A percentile compares a stretch with the other conserved stretches of the same genome.
phyloP scores from a whole-genome alignment of 2,329 filamentous ascomycete species.

The Pseudogymnoascus pannorum region DNA sequence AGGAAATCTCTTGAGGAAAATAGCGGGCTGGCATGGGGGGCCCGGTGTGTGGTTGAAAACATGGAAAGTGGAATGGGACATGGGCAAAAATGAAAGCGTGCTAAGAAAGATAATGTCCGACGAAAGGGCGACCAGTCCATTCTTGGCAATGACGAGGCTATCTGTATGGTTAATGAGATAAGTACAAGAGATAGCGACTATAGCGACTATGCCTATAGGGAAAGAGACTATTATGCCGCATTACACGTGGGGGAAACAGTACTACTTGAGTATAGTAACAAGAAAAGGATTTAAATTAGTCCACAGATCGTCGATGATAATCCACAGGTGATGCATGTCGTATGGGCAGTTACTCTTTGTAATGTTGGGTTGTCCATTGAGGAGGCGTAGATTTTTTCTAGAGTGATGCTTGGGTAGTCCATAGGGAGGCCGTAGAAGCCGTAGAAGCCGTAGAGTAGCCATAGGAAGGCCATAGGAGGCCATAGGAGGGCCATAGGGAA shows the following conservation, averaged over 20 bases:
- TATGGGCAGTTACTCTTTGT: too few relatives aligned
- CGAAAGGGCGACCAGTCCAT: not conserved
- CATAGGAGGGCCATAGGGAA: too few relatives aligned
- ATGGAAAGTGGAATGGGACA: not conserved
- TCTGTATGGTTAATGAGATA: not conserved
- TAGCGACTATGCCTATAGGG: not conserved
- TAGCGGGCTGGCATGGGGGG: not conserved
- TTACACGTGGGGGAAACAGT: not conserved
- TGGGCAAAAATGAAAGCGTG: not conserved
- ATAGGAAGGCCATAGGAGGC: too few relatives aligned
- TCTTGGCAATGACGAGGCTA: not conserved
- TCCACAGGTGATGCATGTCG: not conserved
- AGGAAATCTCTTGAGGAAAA: not conserved
- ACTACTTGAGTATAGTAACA: too few relatives aligned
- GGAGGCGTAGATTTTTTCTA: too few relatives aligned
- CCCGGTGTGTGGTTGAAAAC: too few relatives aligned
- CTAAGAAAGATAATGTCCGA: not conserved
- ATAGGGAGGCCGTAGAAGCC: not conserved
- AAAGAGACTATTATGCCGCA: not conserved
- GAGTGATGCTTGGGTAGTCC: not conserved
- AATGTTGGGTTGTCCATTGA: too few relatives aligned
- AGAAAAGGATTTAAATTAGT: not conserved
- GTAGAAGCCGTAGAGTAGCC: not conserved
- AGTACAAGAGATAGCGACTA: not conserved
- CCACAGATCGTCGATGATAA: not conserved